Evolutionary conservation across 805 yeast species (phyloP).

Genomic region (Candida khao-thaluensis): DNA sequence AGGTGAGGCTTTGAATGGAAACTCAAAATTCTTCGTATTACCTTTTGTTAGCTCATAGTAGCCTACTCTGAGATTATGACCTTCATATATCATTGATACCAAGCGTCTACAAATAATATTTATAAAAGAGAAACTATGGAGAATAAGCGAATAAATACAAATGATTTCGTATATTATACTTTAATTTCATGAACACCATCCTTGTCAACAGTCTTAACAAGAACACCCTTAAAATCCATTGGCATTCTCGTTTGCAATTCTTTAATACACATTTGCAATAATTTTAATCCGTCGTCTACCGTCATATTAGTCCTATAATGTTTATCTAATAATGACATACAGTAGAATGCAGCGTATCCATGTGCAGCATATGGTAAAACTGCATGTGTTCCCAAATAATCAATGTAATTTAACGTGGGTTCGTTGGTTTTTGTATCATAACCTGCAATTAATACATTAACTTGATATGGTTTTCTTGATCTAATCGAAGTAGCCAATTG

Average conservation of each 20-base stretch:
- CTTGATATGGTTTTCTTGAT: constrained; percentile 91
- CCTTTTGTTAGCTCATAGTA: no score
- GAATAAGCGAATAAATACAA: no score
- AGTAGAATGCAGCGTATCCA: constrained; percentile 97
- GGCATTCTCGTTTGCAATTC: constrained; percentile 88
- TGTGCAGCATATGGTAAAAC: constrained; percentile 96
- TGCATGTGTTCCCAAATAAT: constrained; percentile 88
- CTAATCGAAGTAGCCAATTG: constrained; percentile 85
- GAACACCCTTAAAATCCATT: constrained; percentile 87
- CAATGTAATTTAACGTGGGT: constrained; percentile 84
- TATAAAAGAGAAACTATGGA: no score
- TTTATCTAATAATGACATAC: constrained; percentile 84
- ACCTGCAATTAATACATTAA: constrained; percentile 86
- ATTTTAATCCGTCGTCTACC: constrained; percentile 72
- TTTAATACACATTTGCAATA: constrained; percentile 68
- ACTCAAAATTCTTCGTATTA: no score
- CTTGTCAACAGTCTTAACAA: constrained; percentile 64
- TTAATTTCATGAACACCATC: constrained; percentile 37
- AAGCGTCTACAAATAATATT: no score
- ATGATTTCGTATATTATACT: background rate
- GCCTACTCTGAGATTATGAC: no score
- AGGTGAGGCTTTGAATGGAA: no score
- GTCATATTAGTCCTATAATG: constrained; percentile 80
- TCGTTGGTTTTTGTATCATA: constrained; percentile 56
- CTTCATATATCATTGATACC: no score